Evolutionary conservation across 495 filamentous ascomycete species (phyloP).

Genomic region (Penicillium taxi): DNA sequence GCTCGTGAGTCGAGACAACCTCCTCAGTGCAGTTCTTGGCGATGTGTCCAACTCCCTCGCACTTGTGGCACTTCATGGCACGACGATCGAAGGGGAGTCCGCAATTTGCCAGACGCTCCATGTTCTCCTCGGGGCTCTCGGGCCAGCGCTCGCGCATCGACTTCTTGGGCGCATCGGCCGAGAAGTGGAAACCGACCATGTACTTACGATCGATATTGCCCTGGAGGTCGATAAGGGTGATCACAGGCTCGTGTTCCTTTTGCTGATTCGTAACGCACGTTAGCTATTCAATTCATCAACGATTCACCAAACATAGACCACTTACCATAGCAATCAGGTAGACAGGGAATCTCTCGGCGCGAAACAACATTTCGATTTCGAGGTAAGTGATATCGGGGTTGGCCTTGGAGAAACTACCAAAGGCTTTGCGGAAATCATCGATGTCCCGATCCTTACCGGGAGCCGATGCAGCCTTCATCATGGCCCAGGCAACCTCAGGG

Average conservation of each 20-base stretch:
- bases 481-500: constrained; percentile 62
- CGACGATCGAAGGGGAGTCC: constrained; percentile 61
- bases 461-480: constrained; percentile 53
- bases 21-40: constrained; percentile 59
- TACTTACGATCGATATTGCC: constrained; percentile 72
- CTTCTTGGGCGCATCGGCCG: constrained; percentile 54
- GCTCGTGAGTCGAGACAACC: constrained; percentile 36
- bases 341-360: constrained; percentile 50
- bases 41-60: constrained; percentile 65
- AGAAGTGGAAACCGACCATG: constrained; percentile 60
- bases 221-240: constrained; percentile 76
- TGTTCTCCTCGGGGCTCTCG: constrained; percentile 54
- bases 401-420: constrained; percentile 69
- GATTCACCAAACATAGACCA: background rate
- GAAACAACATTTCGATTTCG: constrained; percentile 70
- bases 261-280: background rate
- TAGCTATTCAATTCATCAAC: background rate
- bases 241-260: constrained; percentile 49
- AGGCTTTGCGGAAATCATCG: constrained; percentile 60
- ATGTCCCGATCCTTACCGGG: constrained; percentile 65
- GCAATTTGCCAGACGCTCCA: constrained; percentile 63
- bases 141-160: constrained; percentile 60
- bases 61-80: constrained; percentile 62
- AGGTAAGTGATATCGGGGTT: constrained; percentile 55
- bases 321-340: constrained; percentile 67